phyloP scores from a whole-genome alignment of 106 monocot genomes.

The Apostasia shenzhenica region DNA sequence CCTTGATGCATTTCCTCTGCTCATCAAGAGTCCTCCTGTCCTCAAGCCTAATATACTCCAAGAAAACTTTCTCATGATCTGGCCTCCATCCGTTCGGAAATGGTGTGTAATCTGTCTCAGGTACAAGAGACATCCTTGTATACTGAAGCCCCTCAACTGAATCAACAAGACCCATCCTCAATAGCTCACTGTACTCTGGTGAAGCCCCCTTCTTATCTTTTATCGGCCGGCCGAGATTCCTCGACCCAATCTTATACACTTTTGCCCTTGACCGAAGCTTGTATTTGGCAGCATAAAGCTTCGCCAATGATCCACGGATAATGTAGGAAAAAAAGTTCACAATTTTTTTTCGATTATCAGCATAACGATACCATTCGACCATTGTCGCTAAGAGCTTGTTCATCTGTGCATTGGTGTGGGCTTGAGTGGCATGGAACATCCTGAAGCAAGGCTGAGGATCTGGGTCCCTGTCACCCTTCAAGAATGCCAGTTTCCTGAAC shows the following conservation, averaged over 20 bases:
- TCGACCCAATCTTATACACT: slow-evolving; percentile 92
- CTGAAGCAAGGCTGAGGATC: slow-evolving; percentile 97
- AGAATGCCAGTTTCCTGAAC: slow-evolving; percentile 80
- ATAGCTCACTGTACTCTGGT: slow-evolving; percentile 80
- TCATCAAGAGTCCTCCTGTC: slow-evolving; percentile 61
- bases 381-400: slow-evolving; percentile 89
- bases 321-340: slow-evolving; percentile 98
- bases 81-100: slow-evolving; percentile 80
- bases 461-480: slow-evolving; percentile 92
- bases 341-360: slow-evolving; percentile 92
- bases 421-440: slow-evolving; percentile 97
- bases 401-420: slow-evolving; percentile 97
- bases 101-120: slow-evolving; percentile 90
- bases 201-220: slow-evolving; percentile 97
- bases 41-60: slow-evolving; percentile 72
- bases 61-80: slow-evolving; percentile 76
- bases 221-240: slow-evolving; percentile 82
- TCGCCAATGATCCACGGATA: slow-evolving; percentile 83
- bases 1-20: slow-evolving; percentile 41
- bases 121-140: slow-evolving; percentile 88
- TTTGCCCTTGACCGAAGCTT: slow-evolving; percentile 94
- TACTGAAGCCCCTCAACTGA: slow-evolving; percentile 88
- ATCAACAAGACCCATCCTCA: slow-evolving; percentile 92
- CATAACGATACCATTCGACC: slow-evolving; percentile 92
- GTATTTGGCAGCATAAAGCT: slow-evolving; percentile 97